Base-by-base conservation (phyloP, 441 rosid species). In the Hura crepitans region DNA sequence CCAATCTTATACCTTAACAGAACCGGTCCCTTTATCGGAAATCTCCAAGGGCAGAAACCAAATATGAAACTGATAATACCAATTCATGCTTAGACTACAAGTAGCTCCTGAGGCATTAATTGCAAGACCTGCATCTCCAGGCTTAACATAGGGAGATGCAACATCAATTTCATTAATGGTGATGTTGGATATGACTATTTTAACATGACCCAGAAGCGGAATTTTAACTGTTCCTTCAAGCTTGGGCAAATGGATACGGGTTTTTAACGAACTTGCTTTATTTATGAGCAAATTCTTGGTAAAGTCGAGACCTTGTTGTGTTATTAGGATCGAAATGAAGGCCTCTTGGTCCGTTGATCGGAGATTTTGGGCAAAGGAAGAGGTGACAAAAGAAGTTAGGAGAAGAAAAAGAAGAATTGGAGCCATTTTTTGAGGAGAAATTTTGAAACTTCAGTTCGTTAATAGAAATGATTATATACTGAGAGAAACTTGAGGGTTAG, bases 231-330 rank as follows among this genome's bases (percentile, higher is more conserved):
- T 71, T 72, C 84, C 83, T 70, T 89, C 83, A 64, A 94, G 89
- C 53, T 68, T 78, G 42, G 97, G 87, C 3, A 94, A 71, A 53
- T 77, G 79, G 35, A 94, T 89, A 71, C 96, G 97, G 72, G 86
- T 79, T 14, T 82, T 80, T 33, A 94, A 85, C 33, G 91, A 79
- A 9, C 85, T 79, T 1, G 96, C 94, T 83, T 86, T 82, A 76
- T 81, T 81, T 55, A 94, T 75, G 62, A 94, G 91, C 50, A 90
- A 78, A 65, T 92, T 75, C 81, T 90, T 94, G 72, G 89, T 58
- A 84, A 94, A 94, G 76, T 90, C 92, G 70, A 94, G 90, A n/a
- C 97, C 99, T 66, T 75, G 79, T 78, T 94, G 87, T 69, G 93
- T 84, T 59, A 94, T 72, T 45, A 85, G 75, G 65, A 94, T 72